Evolutionary conservation across 495 filamentous ascomycete genomes (phyloP), one percentile per base, ranked within the genome.

Genomic region (Xylaria castorea): DNA sequence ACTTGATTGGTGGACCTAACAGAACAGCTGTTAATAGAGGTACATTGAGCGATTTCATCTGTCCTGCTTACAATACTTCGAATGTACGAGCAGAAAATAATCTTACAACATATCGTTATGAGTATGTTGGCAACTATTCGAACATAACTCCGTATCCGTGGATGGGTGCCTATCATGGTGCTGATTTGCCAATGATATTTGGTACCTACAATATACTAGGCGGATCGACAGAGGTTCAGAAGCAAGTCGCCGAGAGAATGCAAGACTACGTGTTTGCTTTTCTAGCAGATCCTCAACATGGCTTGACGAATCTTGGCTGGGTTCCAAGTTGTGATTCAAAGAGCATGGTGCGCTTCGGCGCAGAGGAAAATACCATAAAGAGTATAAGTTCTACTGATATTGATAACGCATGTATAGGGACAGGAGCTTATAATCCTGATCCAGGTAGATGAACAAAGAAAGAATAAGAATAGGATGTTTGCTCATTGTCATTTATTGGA

Each of bases 161-260:
- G 83, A 80, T 87, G 70, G 86, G 86, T 9, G 86, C 87, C n/a
- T 89, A 86, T 61, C 87, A 89, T 68, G 80, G 78, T 2, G 79
- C 81, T 50, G 82, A 87, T 63, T 68, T 86, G 5, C 84, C 85
- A 2, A 81, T 86, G 60, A 75, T 84, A 25, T 87, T 87, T 70
- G 85, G 85, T 44, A 83, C 78, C 48, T 83, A 81, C 51, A 74
- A 80, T 34, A 40, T 76, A 20, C 75, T 68, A 22, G 76, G 77
- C 5, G 71, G 60, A 2, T 80, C 82, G 12, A 81, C 80, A 25
- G 68, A 73, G 14, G 79, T 78, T 34, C 76, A 86, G 74, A 76
- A 73, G 44, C 64, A 79, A 48, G 82, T 81, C 42, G 81, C 81
- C 50, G 77, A 81, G 65, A 61, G 68, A 9, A 82, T 87, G 81